A percentile compares a stretch with the other conserved stretches of the same genome.
Conservation (phyloP, 1,284 basidiomycete species). For the Sanghuangporus baumii region DNA sequence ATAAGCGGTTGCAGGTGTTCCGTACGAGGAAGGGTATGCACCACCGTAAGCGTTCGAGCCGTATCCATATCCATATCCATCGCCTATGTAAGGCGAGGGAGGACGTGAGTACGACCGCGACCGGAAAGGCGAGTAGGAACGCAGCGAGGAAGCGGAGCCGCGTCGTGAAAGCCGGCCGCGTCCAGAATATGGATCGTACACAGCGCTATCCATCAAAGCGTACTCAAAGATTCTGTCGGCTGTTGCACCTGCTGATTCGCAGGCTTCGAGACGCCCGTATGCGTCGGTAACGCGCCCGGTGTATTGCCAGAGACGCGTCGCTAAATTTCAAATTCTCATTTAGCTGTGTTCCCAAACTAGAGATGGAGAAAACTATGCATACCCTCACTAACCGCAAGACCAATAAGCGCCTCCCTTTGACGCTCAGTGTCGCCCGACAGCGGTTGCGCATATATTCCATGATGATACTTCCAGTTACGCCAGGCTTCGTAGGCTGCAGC, state of each 20-base stretch:
- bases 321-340: conserved; percentile 20
- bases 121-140: neutral
- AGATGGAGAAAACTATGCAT: neutral
- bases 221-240: conserved; percentile 46
- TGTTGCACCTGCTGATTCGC: conserved; percentile 53
- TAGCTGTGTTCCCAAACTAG: neutral
- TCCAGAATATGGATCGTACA: conserved; percentile 4
- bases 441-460: conserved; percentile 42
- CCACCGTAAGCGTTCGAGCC: neutral
- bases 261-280: conserved; percentile 39
- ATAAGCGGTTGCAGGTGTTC: neutral
- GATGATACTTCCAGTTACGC: conserved; percentile 55
- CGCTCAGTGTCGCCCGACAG: conserved; percentile 46
- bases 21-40: neutral
- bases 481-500: conserved; percentile 68
- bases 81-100: neutral
- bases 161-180: conserved; percentile 13
- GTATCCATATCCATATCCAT: conserved; percentile 1
- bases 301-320: conserved; percentile 41
- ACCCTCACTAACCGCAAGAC: conserved; percentile 62
- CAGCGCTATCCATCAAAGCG: conserved; percentile 6
- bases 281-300: conserved; percentile 36
- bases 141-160: conserved; percentile 8
- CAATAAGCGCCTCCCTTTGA: conserved; percentile 55
- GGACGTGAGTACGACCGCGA: conserved; percentile 4